Percentiles rank a stretch among this genome's conserved stretches.
Conservation (phyloP, 139 green algal genomes). For the Dunaliella primolecta region DNA sequence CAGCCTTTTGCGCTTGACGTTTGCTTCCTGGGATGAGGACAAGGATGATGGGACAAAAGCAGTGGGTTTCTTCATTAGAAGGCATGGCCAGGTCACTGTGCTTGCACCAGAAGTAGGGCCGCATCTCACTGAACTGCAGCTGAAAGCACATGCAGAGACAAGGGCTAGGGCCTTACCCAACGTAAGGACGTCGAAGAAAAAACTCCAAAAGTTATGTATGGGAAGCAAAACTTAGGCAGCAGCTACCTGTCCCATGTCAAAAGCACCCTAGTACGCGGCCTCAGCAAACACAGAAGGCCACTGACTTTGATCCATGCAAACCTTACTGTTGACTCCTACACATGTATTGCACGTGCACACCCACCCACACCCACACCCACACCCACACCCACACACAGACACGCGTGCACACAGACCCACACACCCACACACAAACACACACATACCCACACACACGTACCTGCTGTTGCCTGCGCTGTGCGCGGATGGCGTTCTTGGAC, state of each 20-base stretch:
- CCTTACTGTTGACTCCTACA: background rate
- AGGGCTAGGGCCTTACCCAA: no score
- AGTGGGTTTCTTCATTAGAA: no score
- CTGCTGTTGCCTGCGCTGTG: slow-evolving; percentile 63
- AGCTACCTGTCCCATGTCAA: no score
- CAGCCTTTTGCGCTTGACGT: slow-evolving; percentile 22
- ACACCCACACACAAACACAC: background rate
- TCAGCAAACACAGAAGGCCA: no score
- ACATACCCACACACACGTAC: background rate
- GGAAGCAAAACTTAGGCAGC: no score
- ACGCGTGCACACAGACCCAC: background rate
- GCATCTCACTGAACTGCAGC: background rate
- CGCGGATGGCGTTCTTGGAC: slow-evolving; percentile 35
- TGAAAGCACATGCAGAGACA: background rate
- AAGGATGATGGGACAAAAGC: background rate
- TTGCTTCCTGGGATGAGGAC: slow-evolving; percentile 19
- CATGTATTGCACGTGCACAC: background rate
- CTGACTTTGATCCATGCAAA: no score
- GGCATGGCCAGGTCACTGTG: no score
- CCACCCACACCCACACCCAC: background rate
- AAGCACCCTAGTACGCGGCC: no score
- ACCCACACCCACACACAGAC: no score
- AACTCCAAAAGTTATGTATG: no score
- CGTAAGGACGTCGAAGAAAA: no score
- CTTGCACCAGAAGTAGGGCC: background rate